Evolutionary conservation across 1,284 basidiomycete species (phyloP).

Genomic region (Apiotrichum brassicae): DNA sequence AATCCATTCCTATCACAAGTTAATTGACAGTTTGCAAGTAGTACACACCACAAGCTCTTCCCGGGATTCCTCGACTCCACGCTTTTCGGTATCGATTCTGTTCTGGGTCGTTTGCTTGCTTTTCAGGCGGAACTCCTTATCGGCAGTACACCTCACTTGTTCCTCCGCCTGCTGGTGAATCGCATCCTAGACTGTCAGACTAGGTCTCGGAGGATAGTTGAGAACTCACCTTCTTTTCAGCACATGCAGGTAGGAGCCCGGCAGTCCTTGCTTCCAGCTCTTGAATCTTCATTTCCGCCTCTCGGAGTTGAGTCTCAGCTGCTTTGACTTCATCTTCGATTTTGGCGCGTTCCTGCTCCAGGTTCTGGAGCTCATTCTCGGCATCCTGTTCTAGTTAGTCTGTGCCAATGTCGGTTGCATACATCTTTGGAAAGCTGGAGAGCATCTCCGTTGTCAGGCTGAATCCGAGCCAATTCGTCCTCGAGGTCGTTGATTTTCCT

Average conservation of each 20-base stretch:
- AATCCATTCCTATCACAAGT: slow-evolving; percentile 14
- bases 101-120: too few species aligned
- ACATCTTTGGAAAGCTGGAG: slow-evolving; percentile 1
- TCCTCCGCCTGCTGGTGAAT: too few species aligned
- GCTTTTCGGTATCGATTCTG: not conserved
- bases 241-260: too few species aligned
- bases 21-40: not conserved
- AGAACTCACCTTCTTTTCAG: too few species aligned
- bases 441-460: slow-evolving; percentile 4
- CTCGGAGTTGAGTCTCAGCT: not conserved
- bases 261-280: too few species aligned
- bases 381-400: not conserved
- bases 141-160: too few species aligned
- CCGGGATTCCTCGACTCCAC: not conserved
- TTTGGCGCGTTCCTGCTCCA: slow-evolving; percentile 65
- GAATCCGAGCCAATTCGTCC: not conserved
- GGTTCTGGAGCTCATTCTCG: slow-evolving; percentile 50
- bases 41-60: slow-evolving; percentile 4
- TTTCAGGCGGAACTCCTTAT: too few species aligned
- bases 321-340: slow-evolving; percentile 59
- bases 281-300: not conserved
- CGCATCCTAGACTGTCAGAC: too few species aligned
- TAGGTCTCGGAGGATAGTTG: too few species aligned
- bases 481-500: not conserved
- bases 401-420: not conserved